These are phyloP conservation scores for Vitis hybrid DNA, from an alignment of 177 flowering plant species.

Conservation along the genomic window DNA sequence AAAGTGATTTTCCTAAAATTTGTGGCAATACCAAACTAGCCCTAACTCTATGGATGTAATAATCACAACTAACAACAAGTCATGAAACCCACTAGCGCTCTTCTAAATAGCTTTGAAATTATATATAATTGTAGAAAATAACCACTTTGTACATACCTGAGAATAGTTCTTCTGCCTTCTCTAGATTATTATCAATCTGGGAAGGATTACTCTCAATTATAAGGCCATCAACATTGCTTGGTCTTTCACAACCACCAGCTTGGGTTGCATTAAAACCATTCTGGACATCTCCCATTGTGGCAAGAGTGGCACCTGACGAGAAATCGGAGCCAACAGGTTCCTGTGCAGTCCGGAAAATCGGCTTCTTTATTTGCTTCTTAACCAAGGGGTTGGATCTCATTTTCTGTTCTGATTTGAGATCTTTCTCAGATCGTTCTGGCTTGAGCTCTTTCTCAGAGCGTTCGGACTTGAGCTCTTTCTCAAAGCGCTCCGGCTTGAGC, in stretches of 20 bases:
- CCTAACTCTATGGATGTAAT: too few relatives aligned
- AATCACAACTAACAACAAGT: neutral
- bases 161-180: conserved; percentile 61
- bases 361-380: conserved; percentile 58
- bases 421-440: conserved; percentile 17
- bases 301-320: conserved; percentile 82
- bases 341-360: conserved; percentile 34
- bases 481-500: conserved; percentile 36
- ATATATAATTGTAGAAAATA: neutral
- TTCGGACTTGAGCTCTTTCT: conserved; percentile 53
- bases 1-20: too few relatives aligned
- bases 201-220: conserved; percentile 47
- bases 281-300: conserved; percentile 50
- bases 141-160: conserved; percentile 46
- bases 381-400: conserved; percentile 30
- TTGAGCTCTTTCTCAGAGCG: conserved; percentile 10
- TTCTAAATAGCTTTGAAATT: neutral
- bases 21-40: too few relatives aligned
- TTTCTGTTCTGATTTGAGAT: conserved; percentile 47
- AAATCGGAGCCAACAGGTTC: conserved; percentile 88
- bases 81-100: neutral
- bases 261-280: conserved; percentile 34
- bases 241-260: conserved; percentile 43
- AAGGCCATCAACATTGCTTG: conserved; percentile 39
- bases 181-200: conserved; percentile 48